Evolutionary conservation across 768 basidiomycete genomes (phyloP).

Genomic region (Suillus ampliporus): DNA sequence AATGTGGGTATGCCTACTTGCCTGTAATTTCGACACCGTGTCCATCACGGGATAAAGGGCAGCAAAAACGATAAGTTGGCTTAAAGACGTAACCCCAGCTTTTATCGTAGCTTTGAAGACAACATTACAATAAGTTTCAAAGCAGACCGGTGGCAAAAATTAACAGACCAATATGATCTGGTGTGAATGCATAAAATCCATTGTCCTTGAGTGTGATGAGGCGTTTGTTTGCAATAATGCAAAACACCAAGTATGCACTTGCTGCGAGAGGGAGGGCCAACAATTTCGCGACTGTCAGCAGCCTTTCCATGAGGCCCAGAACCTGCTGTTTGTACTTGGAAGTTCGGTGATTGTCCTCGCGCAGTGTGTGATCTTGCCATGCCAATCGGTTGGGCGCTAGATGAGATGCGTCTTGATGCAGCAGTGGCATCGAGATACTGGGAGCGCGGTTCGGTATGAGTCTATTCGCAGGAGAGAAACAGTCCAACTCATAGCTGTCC

Average conservation of each 20-base stretch:
- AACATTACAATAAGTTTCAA: background rate
- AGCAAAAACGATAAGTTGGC: conserved; percentile 33
- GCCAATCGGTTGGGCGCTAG: background rate
- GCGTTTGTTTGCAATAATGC: conserved; percentile 30
- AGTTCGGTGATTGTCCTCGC: background rate
- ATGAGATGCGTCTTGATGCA: background rate
- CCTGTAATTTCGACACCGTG: conserved; percentile 26
- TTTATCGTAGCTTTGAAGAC: conserved; percentile 31
- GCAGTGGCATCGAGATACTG: background rate
- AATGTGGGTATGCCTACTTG: conserved; percentile 1
- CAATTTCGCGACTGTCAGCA: conserved; percentile 10
- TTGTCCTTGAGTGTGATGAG: conserved; percentile 32
- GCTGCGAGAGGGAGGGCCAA: conserved; percentile 31
- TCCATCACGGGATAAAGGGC: conserved; percentile 30
- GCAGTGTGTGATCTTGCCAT: background rate
- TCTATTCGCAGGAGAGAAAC: background rate
- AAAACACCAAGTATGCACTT: conserved; percentile 35
- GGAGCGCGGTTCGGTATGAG: background rate
- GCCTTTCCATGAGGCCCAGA: background rate
- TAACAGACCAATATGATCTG: conserved; percentile 26
- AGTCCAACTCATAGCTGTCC: background rate
- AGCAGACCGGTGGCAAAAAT: background rate
- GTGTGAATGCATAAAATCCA: conserved; percentile 29
- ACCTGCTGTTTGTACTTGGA: background rate
- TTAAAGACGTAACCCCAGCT: conserved; percentile 34